phyloP scores from a whole-genome alignment of 2,329 filamentous ascomycete genomes.

The Calonectria hawksworthii region DNA sequence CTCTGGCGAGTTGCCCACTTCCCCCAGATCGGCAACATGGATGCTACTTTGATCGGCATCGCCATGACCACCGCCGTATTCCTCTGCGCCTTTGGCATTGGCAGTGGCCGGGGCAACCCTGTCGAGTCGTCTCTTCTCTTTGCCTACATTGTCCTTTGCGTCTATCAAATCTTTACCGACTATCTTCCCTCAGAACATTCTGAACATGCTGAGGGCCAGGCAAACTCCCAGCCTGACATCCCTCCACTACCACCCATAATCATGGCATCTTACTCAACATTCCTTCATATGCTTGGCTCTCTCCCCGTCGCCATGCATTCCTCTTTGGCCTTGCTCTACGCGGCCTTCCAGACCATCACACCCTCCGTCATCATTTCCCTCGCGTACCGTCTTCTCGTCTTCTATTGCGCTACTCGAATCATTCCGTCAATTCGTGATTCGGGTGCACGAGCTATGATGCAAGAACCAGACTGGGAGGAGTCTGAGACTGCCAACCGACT shows the following conservation, averaged over 20 bases:
- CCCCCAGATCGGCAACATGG: constrained; percentile 91
- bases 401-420: constrained; percentile 95
- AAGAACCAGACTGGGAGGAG: constrained; percentile 89
- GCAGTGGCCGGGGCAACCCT: constrained; percentile 92
- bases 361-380: constrained; percentile 96
- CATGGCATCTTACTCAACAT: constrained; percentile 96
- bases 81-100: constrained; percentile 93
- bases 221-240: constrained; percentile 81
- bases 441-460: constrained; percentile 84
- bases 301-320: constrained; percentile 88
- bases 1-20: constrained; percentile 96
- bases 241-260: constrained; percentile 97
- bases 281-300: constrained; percentile 85
- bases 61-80: constrained; percentile 94
- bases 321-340: constrained; percentile 87
- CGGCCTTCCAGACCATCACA: constrained; percentile 94
- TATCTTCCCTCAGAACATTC: constrained; percentile 85
- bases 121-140: constrained; percentile 96
- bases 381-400: constrained; percentile 92
- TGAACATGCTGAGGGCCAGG: constrained; percentile 64
- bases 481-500: constrained; percentile 85
- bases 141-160: constrained; percentile 97
- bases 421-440: constrained; percentile 93
- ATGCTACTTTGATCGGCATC: constrained; percentile 92
- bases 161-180: constrained; percentile 99